Evolutionary conservation across 441 rosid species (phyloP), one percentile per base, ranked within the genome.

Genomic region (Sinapis alba): DNA sequence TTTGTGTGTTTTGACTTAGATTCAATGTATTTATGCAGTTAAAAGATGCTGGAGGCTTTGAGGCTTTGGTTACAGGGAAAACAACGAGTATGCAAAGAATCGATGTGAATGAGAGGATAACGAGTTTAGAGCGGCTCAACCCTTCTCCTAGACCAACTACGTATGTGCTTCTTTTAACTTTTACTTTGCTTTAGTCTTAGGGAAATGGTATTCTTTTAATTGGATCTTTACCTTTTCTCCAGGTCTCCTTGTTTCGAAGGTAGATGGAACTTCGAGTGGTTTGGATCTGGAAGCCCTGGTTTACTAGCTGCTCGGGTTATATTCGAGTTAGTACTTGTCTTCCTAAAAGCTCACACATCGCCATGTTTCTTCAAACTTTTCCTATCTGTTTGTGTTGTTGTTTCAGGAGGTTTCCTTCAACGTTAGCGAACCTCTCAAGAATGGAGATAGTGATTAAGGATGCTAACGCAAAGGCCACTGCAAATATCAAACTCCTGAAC

Each of bases 211-310:
- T 71, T 84, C 81, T 78, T 82, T 84, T 77, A n/a, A n/a, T n/a
- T n/a, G n/a, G n/a, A n/a, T n/a, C n/a, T n/a, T n/a, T n/a, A n/a
- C n/a, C n/a, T n/a, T n/a, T 81, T 45, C 9, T 47, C 90, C 92
- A 94, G 99, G 90, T 92, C 98, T 34, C 98, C 98, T 32, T 89
- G 68, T 83, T 80, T 94, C 57, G 93, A 94, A 83, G 96, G 98
- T 26, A 85, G 84, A 18, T 94, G 99, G 99, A 89, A 85, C 72
- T 90, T 94, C 23, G 93, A 92, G 83, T 94, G 98, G 98, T 90
- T 94, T 82, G 98, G 94, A 0, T 80, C 88, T 45, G 90, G 96
- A 72, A 88, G 84, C 75, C 88, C 88, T 11, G 96, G 92, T 63
- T 78, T 90, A n/a, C 84, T 80, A 72, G 87, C 92, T 83, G 93